Evolutionary conservation across 1,284 basidiomycete species (phyloP), one percentile per base, ranked within the genome.

Genomic region (Tilletia caries): DNA sequence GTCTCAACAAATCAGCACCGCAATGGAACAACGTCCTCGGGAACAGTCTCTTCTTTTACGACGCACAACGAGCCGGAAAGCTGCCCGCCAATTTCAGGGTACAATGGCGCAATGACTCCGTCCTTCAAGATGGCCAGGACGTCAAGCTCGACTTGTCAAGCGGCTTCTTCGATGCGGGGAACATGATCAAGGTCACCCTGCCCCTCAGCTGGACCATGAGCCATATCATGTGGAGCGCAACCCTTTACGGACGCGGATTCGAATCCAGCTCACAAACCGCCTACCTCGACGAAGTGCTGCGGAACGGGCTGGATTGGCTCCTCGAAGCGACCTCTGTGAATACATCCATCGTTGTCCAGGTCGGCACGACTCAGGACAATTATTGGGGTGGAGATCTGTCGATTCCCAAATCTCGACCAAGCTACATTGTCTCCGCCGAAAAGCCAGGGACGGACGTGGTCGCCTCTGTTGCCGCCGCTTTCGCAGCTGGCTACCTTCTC

Each of bases 221-320:
- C 86, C 91, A 91, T 0, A 86, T 92, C 64, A 91, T 92, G 71
- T 95, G 93, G 93, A 91, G 91, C 32, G 93, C 90, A 20, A 87
- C 90, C 46, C 91, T 92, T 75, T 91, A 88, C 77, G 93, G 93
- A 64, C 86, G 87, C 85, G 93, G 91, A 2, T 95, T 92, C 81
- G 91, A 92, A 71, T 76, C 89, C 58, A 88, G 91, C 60, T 90
- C 91, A 67, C 93, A 95, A 83, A 93, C 92, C 1, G 88, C 89
- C 1, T 95, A 95, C 82, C 88, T 95, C 27, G 93, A 95, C 78
- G 88, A 89, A 27, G 81, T 75, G 3, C 75, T 82, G 62, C 88
- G 93, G 70, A 95, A 92, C 91, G 91, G 92, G 33, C 87, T 93
- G 62, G 91, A 93, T 84, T 96, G 92, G 92, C 85, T 95, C 60